Conservation (phyloP, 2,329 filamentous ascomycete genomes). For the Colletotrichum echinochloae region DNA sequence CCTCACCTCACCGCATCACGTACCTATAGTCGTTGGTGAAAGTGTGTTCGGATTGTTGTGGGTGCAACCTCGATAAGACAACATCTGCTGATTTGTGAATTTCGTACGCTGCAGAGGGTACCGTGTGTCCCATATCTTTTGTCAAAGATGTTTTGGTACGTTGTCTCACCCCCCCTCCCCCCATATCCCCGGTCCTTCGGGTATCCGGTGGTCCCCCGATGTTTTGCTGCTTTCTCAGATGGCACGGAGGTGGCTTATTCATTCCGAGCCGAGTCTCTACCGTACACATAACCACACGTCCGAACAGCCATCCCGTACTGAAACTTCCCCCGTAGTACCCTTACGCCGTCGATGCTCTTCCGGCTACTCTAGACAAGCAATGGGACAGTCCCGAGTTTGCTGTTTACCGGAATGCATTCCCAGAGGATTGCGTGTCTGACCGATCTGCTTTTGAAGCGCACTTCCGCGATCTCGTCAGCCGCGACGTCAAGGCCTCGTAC, state of each 20-base stretch:
- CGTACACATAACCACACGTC: slow-evolving; percentile 12
- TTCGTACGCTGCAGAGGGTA: slow-evolving; percentile 72
- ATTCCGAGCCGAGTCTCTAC: slow-evolving; percentile 27
- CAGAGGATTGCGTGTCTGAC: slow-evolving; percentile 69
- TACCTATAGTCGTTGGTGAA: not conserved
- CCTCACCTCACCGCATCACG: slow-evolving; percentile 16
- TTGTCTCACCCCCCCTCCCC: slow-evolving; percentile 43
- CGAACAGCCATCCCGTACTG: slow-evolving; percentile 23
- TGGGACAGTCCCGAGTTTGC: slow-evolving; percentile 76
- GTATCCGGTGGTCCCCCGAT: slow-evolving; percentile 40
- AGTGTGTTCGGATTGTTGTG: slow-evolving; percentile 1
- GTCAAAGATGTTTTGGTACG: slow-evolving; percentile 86
- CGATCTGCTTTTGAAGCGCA: slow-evolving; percentile 73
- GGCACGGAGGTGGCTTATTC: slow-evolving; percentile 23
- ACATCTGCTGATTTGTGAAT: slow-evolving; percentile 26
- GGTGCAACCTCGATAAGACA: slow-evolving; percentile 10
- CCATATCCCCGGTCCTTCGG: slow-evolving; percentile 38
- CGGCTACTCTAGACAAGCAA: slow-evolving; percentile 70
- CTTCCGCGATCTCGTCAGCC: slow-evolving; percentile 75
- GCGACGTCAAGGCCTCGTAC: slow-evolving; percentile 81
- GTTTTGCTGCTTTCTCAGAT: slow-evolving; percentile 30
- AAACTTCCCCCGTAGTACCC: slow-evolving; percentile 70
- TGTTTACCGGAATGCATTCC: slow-evolving; percentile 78
- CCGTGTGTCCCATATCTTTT: slow-evolving; percentile 85
- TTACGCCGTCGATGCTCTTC: slow-evolving; percentile 77